These are phyloP conservation scores for Grosmannia huntii DNA, from an alignment of 2,329 filamentous ascomycete species.

Conservation along the genomic window DNA sequence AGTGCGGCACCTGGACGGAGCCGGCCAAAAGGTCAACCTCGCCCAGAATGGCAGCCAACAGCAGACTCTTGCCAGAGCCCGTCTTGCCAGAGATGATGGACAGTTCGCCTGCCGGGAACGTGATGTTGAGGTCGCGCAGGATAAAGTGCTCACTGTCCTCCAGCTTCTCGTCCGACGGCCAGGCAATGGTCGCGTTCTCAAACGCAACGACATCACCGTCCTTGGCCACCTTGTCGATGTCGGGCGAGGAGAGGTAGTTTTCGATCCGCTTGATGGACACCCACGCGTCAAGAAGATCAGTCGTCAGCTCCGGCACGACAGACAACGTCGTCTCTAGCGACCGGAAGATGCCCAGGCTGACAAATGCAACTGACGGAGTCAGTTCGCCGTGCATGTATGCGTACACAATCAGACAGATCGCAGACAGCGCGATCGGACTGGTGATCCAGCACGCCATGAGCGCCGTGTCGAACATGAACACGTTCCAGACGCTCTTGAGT, in stretches of 20 bases:
- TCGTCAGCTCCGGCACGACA: conserved; percentile 59
- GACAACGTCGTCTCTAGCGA: conserved; percentile 60
- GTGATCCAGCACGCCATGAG: conserved; percentile 58
- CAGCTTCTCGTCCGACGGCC: conserved; percentile 54
- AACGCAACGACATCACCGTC: conserved; percentile 50
- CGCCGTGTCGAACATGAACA: conserved; percentile 50
- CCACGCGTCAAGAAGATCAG: conserved; percentile 56
- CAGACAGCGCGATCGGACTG: conserved; percentile 61
- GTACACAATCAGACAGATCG: conserved; percentile 57
- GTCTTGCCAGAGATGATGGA: conserved; percentile 68
- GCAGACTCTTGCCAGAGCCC: conserved; percentile 63
- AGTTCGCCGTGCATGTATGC: conserved; percentile 49
- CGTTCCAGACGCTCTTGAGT: conserved; percentile 50
- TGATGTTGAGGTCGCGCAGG: conserved; percentile 49
- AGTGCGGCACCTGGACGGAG: conserved; percentile 39
- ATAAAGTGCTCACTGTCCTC: conserved; percentile 49
- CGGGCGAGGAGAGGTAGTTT: conserved; percentile 54
- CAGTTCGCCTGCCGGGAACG: conserved; percentile 55
- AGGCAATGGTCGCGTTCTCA: conserved; percentile 55
- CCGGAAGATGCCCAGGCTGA: conserved; percentile 61
- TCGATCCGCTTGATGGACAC: conserved; percentile 64
- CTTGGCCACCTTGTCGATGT: conserved; percentile 42
- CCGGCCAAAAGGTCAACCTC: conserved; percentile 60
- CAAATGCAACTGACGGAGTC: conserved; percentile 64
- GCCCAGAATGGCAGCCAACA: conserved; percentile 61